phyloP scores from a whole-genome alignment of 1,139 yeast genomes.

The Candida sp. region DNA sequence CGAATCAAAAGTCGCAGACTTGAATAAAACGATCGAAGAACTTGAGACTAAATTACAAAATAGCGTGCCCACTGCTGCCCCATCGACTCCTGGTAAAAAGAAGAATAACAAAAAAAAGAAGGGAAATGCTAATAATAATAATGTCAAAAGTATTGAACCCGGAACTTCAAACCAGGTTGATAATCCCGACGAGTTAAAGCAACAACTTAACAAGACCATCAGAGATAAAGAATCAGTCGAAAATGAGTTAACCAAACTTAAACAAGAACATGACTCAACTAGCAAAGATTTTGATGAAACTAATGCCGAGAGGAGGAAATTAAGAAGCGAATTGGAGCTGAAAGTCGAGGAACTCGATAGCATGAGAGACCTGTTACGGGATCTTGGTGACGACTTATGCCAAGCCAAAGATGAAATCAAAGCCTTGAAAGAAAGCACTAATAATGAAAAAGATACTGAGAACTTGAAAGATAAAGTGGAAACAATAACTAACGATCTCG shows the following conservation, averaged over 20 bases:
- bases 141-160: not conserved
- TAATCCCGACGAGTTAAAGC: conserved; percentile 1
- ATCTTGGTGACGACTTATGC: conserved; percentile 75
- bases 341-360: conserved; percentile 53
- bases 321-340: conserved; percentile 17
- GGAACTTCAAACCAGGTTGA: conserved; percentile 2
- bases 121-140: conserved; percentile 3
- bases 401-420: conserved; percentile 42
- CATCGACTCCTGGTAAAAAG: conserved; percentile 5
- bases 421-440: conserved; percentile 11
- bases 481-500: conserved; percentile 8
- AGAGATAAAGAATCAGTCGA: conserved; percentile 6
- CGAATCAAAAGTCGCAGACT: conserved; percentile 7
- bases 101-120: conserved; percentile 12
- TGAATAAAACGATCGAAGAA: conserved; percentile 1
- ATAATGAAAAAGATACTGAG: not conserved
- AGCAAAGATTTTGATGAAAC: conserved; percentile 14
- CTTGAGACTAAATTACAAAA: not conserved
- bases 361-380: conserved; percentile 68
- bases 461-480: conserved; percentile 12
- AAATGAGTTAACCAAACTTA: conserved; percentile 6
- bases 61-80: not conserved
- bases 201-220: conserved; percentile 1
- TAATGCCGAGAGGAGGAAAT: conserved; percentile 8
- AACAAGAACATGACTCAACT: conserved; percentile 10